These are phyloP conservation scores for Nannochloropsis granulata DNA, from an alignment of 108 stramenopile species.

Conservation along the genomic window DNA sequence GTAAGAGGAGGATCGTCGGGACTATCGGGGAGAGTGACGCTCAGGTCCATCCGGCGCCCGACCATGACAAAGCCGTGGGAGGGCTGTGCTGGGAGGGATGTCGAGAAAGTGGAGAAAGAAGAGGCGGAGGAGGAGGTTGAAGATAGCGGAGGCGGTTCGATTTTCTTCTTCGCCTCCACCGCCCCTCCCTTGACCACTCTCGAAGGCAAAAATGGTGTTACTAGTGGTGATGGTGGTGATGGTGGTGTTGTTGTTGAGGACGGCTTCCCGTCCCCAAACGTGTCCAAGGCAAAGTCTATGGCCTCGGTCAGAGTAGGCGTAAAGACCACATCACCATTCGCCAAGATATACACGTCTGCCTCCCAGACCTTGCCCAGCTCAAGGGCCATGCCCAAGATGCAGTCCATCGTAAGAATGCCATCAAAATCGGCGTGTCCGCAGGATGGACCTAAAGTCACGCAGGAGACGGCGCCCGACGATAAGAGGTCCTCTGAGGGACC, in stretches of 20 bases:
- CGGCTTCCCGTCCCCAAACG: not conserved
- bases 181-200: not conserved
- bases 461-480: not conserved
- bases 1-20: not conserved
- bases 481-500: not conserved
- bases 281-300: not conserved
- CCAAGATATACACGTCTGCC: not conserved
- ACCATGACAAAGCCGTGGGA: not conserved
- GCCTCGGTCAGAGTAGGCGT: not conserved
- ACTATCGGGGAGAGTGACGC: not conserved
- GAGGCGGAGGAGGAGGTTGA: not conserved
- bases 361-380: not conserved
- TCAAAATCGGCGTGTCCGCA: not conserved
- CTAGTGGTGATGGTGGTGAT: too few relatives aligned
- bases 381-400: not conserved
- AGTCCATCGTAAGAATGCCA: not conserved
- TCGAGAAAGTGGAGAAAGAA: not conserved
- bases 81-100: not conserved
- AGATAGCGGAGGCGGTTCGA: not conserved
- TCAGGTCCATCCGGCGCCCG: not conserved
- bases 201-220: too few relatives aligned
- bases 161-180: not conserved
- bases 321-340: not conserved
- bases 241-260: too few relatives aligned
- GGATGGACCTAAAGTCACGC: not conserved